Evolutionary conservation across 2,329 filamentous ascomycete genomes (phyloP), one percentile per base, ranked within the genome.

Genomic region (Pseudogymnoascus sp.): DNA sequence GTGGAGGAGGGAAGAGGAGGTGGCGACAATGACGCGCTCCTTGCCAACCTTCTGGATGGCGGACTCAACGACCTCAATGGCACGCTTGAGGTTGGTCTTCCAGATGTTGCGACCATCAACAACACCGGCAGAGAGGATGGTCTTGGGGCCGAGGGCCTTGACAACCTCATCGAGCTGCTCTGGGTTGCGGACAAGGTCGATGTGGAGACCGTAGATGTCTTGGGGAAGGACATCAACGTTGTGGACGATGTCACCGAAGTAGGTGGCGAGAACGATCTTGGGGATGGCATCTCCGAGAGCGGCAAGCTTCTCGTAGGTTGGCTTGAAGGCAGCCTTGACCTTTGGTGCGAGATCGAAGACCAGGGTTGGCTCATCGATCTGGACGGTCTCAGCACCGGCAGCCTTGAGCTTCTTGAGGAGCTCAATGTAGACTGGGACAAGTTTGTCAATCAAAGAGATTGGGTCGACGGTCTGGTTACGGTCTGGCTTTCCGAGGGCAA

Each of bases 21-120:
- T 97, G 75, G 94, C 90, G 71, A 96, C 91, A 70, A 99, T 90
- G 77, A 99, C 93, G 75, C 94, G 91, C 70, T 97, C 92, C 84
- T 96, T 93, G 81, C 94, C 93, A 67, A 99, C 86, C 83, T 96
- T 91, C 83, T 97, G 91, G 73, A 97, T 82, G 68, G 93, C 94
- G 65, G 85, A 82, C 86, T 97, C 91, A 66, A 94, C 89, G 68
- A 82, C 85, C 83, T 94, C 92, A 69, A 99, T 95, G 74, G 94
- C 92, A 73, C 86, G 86, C 86, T 96, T 90, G 82, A 97, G 89
- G 88, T 97, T 96, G 80, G 92, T 97, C 90, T 99, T 99, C 94
- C 94, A 99, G 84, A 99, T 97, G 86, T 99, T 99, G 74, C 94
- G 92, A 73, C 94, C 94, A 73, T 99, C 92, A 70, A 99, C 94